A percentile compares a stretch with the other conserved stretches of the same genome.
These are phyloP conservation scores for Geranium incanum DNA, from an alignment of 441 rosid genomes.

Conservation along the genomic window DNA sequence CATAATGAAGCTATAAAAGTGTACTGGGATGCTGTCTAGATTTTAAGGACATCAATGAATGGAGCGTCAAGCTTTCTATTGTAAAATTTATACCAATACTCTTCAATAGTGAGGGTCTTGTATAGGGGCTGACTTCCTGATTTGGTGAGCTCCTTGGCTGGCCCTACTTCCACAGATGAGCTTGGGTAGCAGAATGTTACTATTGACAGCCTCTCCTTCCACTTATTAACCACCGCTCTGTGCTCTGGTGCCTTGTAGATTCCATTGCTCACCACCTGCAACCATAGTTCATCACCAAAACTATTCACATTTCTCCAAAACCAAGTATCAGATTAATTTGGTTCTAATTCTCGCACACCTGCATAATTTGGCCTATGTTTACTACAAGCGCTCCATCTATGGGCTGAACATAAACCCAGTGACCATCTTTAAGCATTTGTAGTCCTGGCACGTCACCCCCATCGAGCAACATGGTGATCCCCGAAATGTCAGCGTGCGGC, in stretches of 20 bases:
- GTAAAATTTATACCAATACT: conserved; percentile 23
- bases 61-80: conserved; percentile 23
- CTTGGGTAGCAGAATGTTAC: conserved; percentile 31
- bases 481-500: conserved; percentile 29
- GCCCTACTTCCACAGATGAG: conserved; percentile 24
- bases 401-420: conserved; percentile 26
- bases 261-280: conserved; percentile 39
- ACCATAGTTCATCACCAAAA: neutral
- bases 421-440: conserved; percentile 31
- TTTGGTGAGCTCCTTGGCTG: conserved; percentile 20
- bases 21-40: conserved; percentile 7
- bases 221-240: conserved; percentile 31
- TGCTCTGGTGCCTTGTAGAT: conserved; percentile 29
- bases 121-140: conserved; percentile 26
- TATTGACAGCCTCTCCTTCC: conserved; percentile 27
- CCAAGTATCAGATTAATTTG: neutral
- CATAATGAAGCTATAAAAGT: neutral
- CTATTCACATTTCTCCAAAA: no score
- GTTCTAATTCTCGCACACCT: conserved; percentile 16
- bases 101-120: conserved; percentile 26
- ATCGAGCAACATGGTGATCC: conserved; percentile 30
- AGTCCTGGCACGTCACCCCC: conserved; percentile 27
- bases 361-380: conserved; percentile 30
- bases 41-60: conserved; percentile 26
- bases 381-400: conserved; percentile 30